Base-by-base conservation (phyloP, 208 protist species). In the Leishmania amazonensis region DNA sequence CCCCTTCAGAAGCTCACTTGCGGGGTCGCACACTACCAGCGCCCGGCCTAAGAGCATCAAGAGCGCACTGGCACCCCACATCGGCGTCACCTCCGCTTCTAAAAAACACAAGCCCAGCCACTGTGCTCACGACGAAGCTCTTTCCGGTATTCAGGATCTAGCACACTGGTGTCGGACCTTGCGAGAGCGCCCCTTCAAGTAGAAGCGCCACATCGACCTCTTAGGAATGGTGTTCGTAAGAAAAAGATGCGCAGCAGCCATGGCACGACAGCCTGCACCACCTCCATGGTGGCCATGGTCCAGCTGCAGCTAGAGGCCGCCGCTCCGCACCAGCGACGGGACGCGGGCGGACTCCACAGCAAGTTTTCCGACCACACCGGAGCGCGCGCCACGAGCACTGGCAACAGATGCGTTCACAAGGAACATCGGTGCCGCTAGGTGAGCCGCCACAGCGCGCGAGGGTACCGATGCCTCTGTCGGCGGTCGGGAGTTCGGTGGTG, bases 161-260 rank as follows among this genome's bases (percentile, higher is more conserved):
- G 72, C 91, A 95, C 54, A 96, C 89, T 42, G 94, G 90, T 49
- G 94, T 97, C n/a, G 94, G 89, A 0, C 94, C 94, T 35, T 90
- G 89, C 15, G 89, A 90, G 31, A 97, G 88, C 45, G 94, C 88
- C 83, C 88, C 83, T 95, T 96, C 35, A 97, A 35, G 72, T 96
- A 95, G 85, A 90, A 95, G 40, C 93, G 90, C 93, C 94, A 97
- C 94, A 97, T 97, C 71, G 94, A 89, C 71, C 81, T 93, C 15
- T 93, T 97, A 77, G 88, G 90, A 58, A 95, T 35, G 19, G 83
- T 89, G 79, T 96, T 97, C 53, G 80, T 35, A 95, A 91, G 31
- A 92, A 87, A 24, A 86, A 13, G 21, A 83, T 78, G 35, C 94
- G 91, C 57, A 94, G 38, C 57, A 82, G 76, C 81, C 87, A 84